Base-by-base conservation (phyloP, 805 yeast species). In the Candida multigemmis region DNA sequence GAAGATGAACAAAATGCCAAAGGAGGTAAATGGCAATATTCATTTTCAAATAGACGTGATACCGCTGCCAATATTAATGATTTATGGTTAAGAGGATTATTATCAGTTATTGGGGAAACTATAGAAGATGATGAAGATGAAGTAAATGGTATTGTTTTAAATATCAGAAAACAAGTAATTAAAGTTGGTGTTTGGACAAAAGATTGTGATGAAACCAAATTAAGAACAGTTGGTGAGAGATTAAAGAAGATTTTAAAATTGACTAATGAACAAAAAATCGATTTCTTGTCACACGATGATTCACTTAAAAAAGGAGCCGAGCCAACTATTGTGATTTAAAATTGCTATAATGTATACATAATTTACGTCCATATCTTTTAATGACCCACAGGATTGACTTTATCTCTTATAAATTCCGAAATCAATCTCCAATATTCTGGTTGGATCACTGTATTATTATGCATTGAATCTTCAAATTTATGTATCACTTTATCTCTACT, bases 111-210 rank as follows among this genome's bases (percentile, higher is more conserved):
- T 55, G 98, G 98, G 46, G 97, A 87, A 63, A 84, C 96, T 31
- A 77, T 89, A 42, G 91, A 82, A 50, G 86, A 76, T 40, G 82
- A 75, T 32, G 72, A 71, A 41, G 73, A 80, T 50, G 89, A 85
- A 62, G 91, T 91, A 40, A 87, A 83, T 54, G 98, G 98, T 49
- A 83, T 85, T 44, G 95, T 91, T 39, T 75, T 85, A 51, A 84
- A 83, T 55, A 76, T 82, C 46, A 82, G 96, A 69, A 78, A 74
- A 52, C 75, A 72, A 41, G 84, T 75, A 40, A 74, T 71, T 67
- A 81, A 85, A 59, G 71, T 89, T 53, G 89, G 93, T 49, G 65
- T 89, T 53, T 89, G 98, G 98, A 89, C 96, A 38, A 79, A 77
- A 54, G 71, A 87, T 35, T 74, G 80, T 45, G 73, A 76, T 42